phyloP scores from a whole-genome alignment of 1,284 basidiomycete species.

The Vanrija humicola region DNA sequence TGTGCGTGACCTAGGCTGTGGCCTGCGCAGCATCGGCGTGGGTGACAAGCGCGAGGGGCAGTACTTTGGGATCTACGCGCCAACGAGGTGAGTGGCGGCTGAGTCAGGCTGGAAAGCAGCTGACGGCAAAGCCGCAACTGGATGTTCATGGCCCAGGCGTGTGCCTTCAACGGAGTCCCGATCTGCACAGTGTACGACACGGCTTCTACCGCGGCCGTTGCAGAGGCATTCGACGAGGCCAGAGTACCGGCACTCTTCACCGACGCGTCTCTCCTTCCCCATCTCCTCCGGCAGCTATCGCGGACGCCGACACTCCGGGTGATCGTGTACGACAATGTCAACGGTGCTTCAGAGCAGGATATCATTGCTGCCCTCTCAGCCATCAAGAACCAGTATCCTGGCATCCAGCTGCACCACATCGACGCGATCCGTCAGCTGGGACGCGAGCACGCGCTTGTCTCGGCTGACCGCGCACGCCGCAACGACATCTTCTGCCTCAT shows the following conservation, averaged over 20 bases:
- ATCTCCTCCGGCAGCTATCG: constrained; percentile 62
- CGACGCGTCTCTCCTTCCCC: constrained; percentile 79
- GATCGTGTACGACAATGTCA: constrained; percentile 81
- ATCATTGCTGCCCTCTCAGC: constrained; percentile 54
- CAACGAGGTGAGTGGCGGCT: not conserved
- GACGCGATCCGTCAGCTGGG: constrained; percentile 68
- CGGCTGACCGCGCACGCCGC: constrained; percentile 56
- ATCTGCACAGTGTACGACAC: constrained; percentile 97
- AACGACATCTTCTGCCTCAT: constrained; percentile 81
- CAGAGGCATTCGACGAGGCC: constrained; percentile 88
- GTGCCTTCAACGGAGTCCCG: constrained; percentile 66
- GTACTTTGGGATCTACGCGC: constrained; percentile 85
- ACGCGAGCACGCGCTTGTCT: constrained; percentile 53
- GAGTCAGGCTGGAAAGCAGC: too few relatives aligned
- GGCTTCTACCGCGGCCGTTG: constrained; percentile 77
- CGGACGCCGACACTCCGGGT: constrained; percentile 68
- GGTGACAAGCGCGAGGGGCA: constrained; percentile 23
- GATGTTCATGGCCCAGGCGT: constrained; percentile 84
- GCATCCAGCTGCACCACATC: constrained; percentile 60
- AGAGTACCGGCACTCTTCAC: constrained; percentile 67
- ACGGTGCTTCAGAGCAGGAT: constrained; percentile 41
- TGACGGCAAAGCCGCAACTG: constrained; percentile 56
- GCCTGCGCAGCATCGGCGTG: constrained; percentile 70
- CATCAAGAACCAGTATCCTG: constrained; percentile 50
- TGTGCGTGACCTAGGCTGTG: constrained; percentile 64